phyloP scores from a whole-genome alignment of 495 filamentous ascomycete species.

The Bombardia bombarda region DNA sequence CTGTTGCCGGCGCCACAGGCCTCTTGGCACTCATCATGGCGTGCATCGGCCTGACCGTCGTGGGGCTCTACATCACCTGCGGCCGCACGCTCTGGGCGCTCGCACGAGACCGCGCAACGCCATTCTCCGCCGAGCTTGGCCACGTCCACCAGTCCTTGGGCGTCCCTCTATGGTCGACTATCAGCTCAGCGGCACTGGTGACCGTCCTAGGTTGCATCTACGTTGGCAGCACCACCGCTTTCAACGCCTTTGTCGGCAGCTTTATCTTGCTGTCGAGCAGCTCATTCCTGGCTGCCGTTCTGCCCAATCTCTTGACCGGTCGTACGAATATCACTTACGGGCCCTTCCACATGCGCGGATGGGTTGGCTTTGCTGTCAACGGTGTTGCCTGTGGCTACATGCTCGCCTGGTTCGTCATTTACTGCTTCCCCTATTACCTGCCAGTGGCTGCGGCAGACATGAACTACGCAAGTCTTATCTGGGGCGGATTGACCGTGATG shows the following conservation, averaged over 20 bases:
- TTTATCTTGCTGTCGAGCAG: background rate
- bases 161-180: slow-evolving; percentile 43
- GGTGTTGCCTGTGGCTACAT: background rate
- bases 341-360: background rate
- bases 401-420: background rate
- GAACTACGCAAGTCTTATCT: background rate
- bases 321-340: background rate
- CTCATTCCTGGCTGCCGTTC: background rate
- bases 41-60: background rate
- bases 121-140: slow-evolving; percentile 47
- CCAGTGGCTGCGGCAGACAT: background rate
- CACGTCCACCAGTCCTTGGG: slow-evolving; percentile 37
- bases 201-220: slow-evolving; percentile 42
- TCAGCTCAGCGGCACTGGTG: slow-evolving; percentile 40
- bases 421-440: background rate
- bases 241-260: slow-evolving; percentile 43
- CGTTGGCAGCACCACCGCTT: slow-evolving; percentile 43
- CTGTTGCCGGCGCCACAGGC: background rate
- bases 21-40: background rate
- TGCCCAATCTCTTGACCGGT: background rate
- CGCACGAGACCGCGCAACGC: slow-evolving; percentile 48
- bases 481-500: background rate
- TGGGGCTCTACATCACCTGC: background rate
- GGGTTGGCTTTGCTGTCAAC: background rate
- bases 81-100: slow-evolving; percentile 39